Base-by-base conservation (phyloP, 2,329 filamentous ascomycete genomes). In the Clonostachys rhizophaga region DNA sequence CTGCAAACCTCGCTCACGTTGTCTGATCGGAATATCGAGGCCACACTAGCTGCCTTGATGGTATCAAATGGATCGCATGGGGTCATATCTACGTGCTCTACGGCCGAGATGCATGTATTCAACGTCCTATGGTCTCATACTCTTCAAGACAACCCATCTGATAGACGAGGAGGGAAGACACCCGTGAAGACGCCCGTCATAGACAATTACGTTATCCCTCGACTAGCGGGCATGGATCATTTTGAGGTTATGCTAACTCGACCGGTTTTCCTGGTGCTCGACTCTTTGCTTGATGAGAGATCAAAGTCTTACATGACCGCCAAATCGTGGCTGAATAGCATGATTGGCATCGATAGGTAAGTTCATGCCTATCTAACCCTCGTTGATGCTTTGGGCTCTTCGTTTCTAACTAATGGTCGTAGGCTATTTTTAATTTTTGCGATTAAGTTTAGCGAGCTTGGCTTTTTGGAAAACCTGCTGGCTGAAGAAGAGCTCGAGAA, bases 91-190 rank as follows among this genome's bases (percentile, higher is more conserved):
- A 18, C 42, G 9, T 43, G 18, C n/a, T 60, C 72, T 48, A 76
- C 79, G 6, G 84, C 91, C 49, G 70, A 79, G 46, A 85, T 83
- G 2, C 78, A 85, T 43, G 83, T 80, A 12, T 92, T 95, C 61
- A 75, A 79, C 39, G 79, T 90, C 5, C 67, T 95, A 5, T 96
- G 91, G 90, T 85, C 84, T n/a, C 89, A 95, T 60, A 89, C 79
- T 17, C 63, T 86, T 30, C 81, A 85, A 58, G 83, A 83, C 50
- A 78, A 74, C 57, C 66, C 71, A 16, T 66, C 72, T 11, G 78
- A 81, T 46, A 68, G 77, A n/a, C 69, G 76, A 49, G 66, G 70
- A 6, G 69, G 75, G 6, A 78, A 73, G 52, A 65, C 68, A 2
- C 70, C 69, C 6, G 35, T 64, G 7, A 78, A 73, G 52, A 65